Base-by-base conservation (phyloP, 1,284 basidiomycete genomes). In the Pseudozyma thailandica region DNA sequence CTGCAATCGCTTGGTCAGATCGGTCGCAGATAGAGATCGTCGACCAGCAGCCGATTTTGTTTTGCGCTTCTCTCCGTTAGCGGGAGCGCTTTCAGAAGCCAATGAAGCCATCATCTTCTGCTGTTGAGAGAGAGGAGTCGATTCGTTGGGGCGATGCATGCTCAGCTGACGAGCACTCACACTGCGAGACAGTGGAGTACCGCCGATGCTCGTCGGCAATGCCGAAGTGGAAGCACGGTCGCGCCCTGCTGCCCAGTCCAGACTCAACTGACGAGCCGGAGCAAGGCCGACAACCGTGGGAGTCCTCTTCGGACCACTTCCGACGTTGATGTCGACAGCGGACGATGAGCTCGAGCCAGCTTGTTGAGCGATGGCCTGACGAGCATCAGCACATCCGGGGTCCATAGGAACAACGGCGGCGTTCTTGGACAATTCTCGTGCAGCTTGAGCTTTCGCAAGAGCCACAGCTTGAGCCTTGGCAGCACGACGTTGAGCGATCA, bases 401-500 rank as follows among this genome's bases (percentile, higher is more conserved):
- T 58, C 45, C 41, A 58, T 52, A 21, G 55, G 54, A 18, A 45
- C 47, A 13, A 45, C 16, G 9, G 43, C 53, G 1, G 26, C 39
- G 10, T 51, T 27, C 18, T 38, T 35, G 15, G 28, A 35, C 0
- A 48, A 25, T 21, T 62, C 45, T 15, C 60, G 30, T 18, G 63
- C 49, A 42, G 53, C 48, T 18, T 55, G 63, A 28, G 66, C 51
- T 38, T 55, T 54, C 10, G 50, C 57, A 12, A 56, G 30, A 1
- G 56, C 66, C 13, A 39, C 31, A 5, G 75, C 72, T 33, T 72
- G 63, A 8, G 59, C 60, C 31, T 62, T 72, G 38, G 64, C 71
- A 15, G 68, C 72, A n/a, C 77, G 72, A 23, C 75, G 69, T 42
- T 75, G 69, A 16, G 79, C 79, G 18, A 80, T 69, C 27, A 72